A percentile compares a stretch with the other conserved stretches of the same genome.
phyloP scores from a whole-genome alignment of 2,329 filamentous ascomycete genomes.

The Mycosphaerella sp. region DNA sequence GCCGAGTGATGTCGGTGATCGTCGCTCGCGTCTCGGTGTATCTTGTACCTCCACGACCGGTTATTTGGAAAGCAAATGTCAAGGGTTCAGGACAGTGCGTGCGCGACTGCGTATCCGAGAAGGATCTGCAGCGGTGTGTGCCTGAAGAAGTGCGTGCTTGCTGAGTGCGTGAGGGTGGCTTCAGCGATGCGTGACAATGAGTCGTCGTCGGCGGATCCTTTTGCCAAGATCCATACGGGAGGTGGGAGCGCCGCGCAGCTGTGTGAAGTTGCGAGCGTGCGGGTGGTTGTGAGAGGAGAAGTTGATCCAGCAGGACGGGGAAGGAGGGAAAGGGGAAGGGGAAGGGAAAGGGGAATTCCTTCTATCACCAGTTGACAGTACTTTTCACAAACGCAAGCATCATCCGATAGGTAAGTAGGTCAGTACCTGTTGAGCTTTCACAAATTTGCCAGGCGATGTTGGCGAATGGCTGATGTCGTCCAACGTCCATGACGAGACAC shows the following conservation, averaged over 20 bases:
- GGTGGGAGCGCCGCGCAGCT: background rate
- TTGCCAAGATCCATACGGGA: background rate
- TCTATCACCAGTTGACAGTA: too few species aligned
- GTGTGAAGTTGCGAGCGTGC: background rate
- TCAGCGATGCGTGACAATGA: background rate
- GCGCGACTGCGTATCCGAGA: background rate
- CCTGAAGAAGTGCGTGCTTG: background rate
- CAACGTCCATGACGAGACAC: background rate
- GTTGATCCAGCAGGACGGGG: too few species aligned
- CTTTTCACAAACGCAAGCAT: background rate
- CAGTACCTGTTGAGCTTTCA: background rate
- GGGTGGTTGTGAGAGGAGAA: background rate
- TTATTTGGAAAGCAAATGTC: background rate
- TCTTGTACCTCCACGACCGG: background rate
- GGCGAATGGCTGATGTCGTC: background rate
- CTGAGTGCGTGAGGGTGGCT: background rate
- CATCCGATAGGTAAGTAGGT: too few species aligned
- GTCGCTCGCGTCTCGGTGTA: background rate
- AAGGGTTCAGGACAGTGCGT: background rate
- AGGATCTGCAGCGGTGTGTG: background rate
- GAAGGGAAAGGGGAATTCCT: too few species aligned
- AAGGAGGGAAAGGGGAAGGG: too few species aligned
- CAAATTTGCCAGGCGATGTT: background rate
- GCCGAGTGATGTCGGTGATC: slow-evolving; percentile 2
- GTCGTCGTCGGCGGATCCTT: background rate